Base-by-base conservation (phyloP, 805 yeast genomes). In the Myxozyma nipponensis region DNA sequence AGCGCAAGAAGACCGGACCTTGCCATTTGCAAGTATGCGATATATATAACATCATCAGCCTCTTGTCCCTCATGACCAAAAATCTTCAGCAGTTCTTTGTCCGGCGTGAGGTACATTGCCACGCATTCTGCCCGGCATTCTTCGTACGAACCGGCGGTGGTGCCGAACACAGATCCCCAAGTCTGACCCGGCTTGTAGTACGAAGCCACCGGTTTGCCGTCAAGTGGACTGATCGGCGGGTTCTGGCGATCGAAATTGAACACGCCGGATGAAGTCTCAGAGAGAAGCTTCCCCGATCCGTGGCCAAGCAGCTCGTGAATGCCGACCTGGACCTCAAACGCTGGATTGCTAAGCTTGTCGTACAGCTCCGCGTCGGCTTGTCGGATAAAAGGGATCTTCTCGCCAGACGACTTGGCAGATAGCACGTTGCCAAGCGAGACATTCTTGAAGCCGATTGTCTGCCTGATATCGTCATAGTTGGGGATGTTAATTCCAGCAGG, bases 401-500 rank as follows among this genome's bases (percentile, higher is more conserved):
- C 83, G 59, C 79, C 80, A 43, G 78, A 75, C 1, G 91, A 81
- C 55, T 81, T 81, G 22, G 95, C 86, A 57, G 82, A 80, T 58
- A 88, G 70, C 42, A 88, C 87, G 66, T 88, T 88, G 23, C 96
- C 96, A 56, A 88, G 73, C 1, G 95, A 86, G 28, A 88, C 96
- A 62, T 88, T 88, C 66, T 88, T 88, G 72, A 88, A 88, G 1
- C 96, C 96, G 62, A 82, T 69, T 51, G 81, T 85, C 64, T 86
- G 74, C 63, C 96, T 76, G 48, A 87, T 89, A 63, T 86, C 95
- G 66, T 88, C 95, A 68, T 88, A 88, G 69, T 88, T 88, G 53
- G 96, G 96, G 57, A 88, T 85, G 64, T 88, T 88, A 66, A 88
- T 88, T 47, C 96, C 96, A 0, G 95, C 95, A 15, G 96, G 96